Evolutionary conservation across 768 basidiomycete genomes (phyloP).

Genomic region (Boletus rubroflammeus): DNA sequence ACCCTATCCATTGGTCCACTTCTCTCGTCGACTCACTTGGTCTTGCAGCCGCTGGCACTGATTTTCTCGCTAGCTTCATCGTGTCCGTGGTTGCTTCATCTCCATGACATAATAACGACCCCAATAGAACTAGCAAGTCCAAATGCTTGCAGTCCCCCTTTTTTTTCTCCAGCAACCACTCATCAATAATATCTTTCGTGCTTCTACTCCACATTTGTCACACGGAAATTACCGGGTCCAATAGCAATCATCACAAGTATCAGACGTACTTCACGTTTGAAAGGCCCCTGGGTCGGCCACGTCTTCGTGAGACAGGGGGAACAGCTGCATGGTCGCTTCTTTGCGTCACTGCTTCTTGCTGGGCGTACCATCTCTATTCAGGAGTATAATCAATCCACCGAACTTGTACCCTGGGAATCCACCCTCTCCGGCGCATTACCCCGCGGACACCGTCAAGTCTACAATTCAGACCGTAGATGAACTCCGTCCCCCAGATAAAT

Average conservation of each 20-base stretch:
- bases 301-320: slow-evolving; percentile 85
- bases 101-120: slow-evolving; percentile 35
- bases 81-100: slow-evolving; percentile 47
- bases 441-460: slow-evolving; percentile 87
- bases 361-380: slow-evolving; percentile 31
- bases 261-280: slow-evolving; percentile 47
- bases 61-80: slow-evolving; percentile 75
- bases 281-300: slow-evolving; percentile 83
- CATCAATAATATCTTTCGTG: neutral
- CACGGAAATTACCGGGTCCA: slow-evolving; percentile 45
- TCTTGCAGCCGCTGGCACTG: slow-evolving; percentile 76
- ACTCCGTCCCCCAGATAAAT: slow-evolving; percentile 45
- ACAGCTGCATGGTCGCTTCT: slow-evolving; percentile 76
- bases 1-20: slow-evolving; percentile 42
- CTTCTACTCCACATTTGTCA: slow-evolving; percentile 5
- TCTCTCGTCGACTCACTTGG: slow-evolving; percentile 45
- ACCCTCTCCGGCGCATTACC: slow-evolving; percentile 79
- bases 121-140: slow-evolving; percentile 94
- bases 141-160: slow-evolving; percentile 51
- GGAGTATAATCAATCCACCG: neutral
- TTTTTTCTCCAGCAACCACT: slow-evolving; percentile 10
- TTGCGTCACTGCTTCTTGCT: slow-evolving; percentile 59
- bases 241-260: slow-evolving; percentile 45
- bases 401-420: slow-evolving; percentile 61
- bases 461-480: slow-evolving; percentile 89